Evolutionary conservation across 139 green algal species (phyloP), one percentile per base, ranked within the genome.

Genomic region (Chlorella sp.): DNA sequence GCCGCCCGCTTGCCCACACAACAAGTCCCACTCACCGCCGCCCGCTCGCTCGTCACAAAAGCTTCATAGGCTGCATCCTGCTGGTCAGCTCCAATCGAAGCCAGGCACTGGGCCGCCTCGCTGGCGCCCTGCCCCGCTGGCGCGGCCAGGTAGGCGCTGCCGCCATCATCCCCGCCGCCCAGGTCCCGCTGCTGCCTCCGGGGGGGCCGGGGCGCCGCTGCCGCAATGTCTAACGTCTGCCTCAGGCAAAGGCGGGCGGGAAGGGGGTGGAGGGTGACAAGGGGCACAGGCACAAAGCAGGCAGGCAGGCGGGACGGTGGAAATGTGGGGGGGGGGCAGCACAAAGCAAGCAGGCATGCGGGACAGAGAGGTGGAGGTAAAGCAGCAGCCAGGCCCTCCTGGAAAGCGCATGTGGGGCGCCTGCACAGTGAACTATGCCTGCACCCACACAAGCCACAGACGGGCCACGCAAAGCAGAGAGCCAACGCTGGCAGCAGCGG

Each of bases 11-110:
- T n/a, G n/a, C n/a, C n/a, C n/a, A n/a, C n/a, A n/a, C n/a, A n/a
- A n/a, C 64, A 26, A 71, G 21, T 26, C 64, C 64, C 12, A 40
- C 88, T 18, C 82, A 91, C 88, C 88, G 71, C 60, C 60, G 88
- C 42, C 24, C 91, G 75, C 80, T 93, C 91, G 28, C 39, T 79
- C 48, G 91, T 93, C 7, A 93, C 91, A 88, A 92, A 93, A 0
- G 87, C 83, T 4, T 86, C 83, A 61, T 93, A 93, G 4, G 71
- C 48, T 1, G 75, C 85, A 30, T 93, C 91, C 1, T 73, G 22
- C 57, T 57, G 39, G 39, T 91, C 86, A 9, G 16, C 61, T 1
- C 57, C 66, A 37, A 84, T 79, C 9, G 61, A 57, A 26, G 68
- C 77, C 77, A 78, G 60, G 68, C 48, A 48, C 81, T 89, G 80